A percentile compares a stretch with the other conserved stretches of the same genome.
phyloP scores from a whole-genome alignment of 2,329 filamentous ascomycete species.

The Talaromyces funiculosus region DNA sequence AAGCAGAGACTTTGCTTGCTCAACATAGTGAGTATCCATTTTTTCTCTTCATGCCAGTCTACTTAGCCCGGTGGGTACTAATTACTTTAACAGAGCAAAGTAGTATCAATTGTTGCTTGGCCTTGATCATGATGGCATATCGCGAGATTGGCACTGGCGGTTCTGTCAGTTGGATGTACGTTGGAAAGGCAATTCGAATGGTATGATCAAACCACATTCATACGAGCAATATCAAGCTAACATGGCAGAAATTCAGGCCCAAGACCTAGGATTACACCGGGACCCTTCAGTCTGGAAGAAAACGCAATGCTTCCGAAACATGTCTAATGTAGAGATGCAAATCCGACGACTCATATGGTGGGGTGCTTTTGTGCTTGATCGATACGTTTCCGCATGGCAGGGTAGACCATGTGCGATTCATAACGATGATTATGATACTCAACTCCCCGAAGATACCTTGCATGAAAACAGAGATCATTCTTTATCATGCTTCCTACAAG shows the following conservation, averaged over 20 bases:
- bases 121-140: slow-evolving; percentile 15
- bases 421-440: slow-evolving; percentile 14
- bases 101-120: slow-evolving; percentile 13
- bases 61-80: neutral
- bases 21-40: slow-evolving; percentile 7
- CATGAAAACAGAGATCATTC: slow-evolving; percentile 9
- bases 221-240: neutral
- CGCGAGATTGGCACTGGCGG: slow-evolving; percentile 15
- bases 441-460: slow-evolving; percentile 9
- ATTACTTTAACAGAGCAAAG: slow-evolving; percentile 11
- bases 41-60: neutral
- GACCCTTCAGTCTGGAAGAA: slow-evolving; percentile 15
- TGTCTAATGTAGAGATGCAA: slow-evolving; percentile 13
- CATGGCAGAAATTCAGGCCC: neutral
- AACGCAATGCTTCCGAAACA: slow-evolving; percentile 12
- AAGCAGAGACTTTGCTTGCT: slow-evolving; percentile 13
- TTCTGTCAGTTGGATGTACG: slow-evolving; percentile 15
- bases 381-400: slow-evolving; percentile 15
- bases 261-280: slow-evolving; percentile 13
- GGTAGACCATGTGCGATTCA: slow-evolving; percentile 14
- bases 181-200: slow-evolving; percentile 13
- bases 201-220: neutral
- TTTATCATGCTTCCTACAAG: slow-evolving; percentile 11
- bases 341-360: slow-evolving; percentile 14
- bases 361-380: slow-evolving; percentile 14